Base-by-base conservation (phyloP, 129 eudicot species). In the Tagetes erecta region DNA sequence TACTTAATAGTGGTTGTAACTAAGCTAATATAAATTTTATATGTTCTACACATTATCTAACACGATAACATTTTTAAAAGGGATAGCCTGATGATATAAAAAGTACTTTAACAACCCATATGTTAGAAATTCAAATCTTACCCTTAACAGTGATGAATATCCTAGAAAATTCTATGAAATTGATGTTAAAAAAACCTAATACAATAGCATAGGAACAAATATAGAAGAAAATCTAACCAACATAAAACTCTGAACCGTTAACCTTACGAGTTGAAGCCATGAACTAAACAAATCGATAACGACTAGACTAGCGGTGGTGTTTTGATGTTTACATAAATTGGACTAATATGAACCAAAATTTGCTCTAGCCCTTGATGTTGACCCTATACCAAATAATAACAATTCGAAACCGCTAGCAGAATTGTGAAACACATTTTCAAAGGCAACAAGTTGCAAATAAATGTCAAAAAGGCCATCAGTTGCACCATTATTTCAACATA, bases 381-480 rank as follows among this genome's bases (percentile, higher is more conserved):
- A 11, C 66, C 66, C 42, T 59, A 30, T 20, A 34, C 37, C 42
- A 59, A 59, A 59, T 8, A 34, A 1, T 59, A 59, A 59, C 66
- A 59, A 59, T 10, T 59, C 41, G 66, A 59, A 59, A 59, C 66
- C 66, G 66, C 66, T 56, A 59, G 66, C 64, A 58, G 64, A 58
- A 33, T 33, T 2, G 64, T 58, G 64, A n/a, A 56, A 8, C 64
- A 33, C 3, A 58, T 33, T 31, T 33, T 58, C 64, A 58, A 58
- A 31, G 62, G 1, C 36, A 31, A 59, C 66, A 59, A 59, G 66
- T 59, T 59, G 66, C 12, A 59, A 30, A 2, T 9, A 33, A 57
- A 59, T 59, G 66, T 59, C 66, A 59, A 59, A 59, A 59, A 59
- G 41, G 41, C 8, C 6, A 59, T 14, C 40, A 10, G 41, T 59